Evolutionary conservation across 768 basidiomycete genomes (phyloP).

Genomic region (Psilocybe subaeruginosa): DNA sequence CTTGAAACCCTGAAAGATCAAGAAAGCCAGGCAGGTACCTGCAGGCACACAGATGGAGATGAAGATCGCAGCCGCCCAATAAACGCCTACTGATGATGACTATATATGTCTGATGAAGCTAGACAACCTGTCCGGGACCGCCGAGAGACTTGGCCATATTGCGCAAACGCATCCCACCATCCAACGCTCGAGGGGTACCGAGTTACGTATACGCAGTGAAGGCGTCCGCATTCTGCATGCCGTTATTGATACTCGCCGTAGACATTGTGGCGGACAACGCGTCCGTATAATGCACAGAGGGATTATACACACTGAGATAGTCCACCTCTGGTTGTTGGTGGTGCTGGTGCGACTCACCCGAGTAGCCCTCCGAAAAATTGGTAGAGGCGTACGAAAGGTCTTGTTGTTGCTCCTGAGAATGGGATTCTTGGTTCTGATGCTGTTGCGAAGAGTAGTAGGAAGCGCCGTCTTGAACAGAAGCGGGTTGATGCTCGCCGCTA

Average conservation of each 20-base stretch:
- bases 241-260: slow-evolving; percentile 20
- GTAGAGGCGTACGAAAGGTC: slow-evolving; percentile 12
- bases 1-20: not conserved
- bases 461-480: slow-evolving; percentile 13
- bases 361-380: slow-evolving; percentile 12
- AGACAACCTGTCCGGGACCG: not conserved
- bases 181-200: not conserved
- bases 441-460: slow-evolving; percentile 13
- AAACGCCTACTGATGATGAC: not conserved
- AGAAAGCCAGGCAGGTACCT: not conserved
- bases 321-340: slow-evolving; percentile 16
- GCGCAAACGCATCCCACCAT: not conserved
- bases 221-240: slow-evolving; percentile 23
- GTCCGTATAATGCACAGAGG: slow-evolving; percentile 16
- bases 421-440: slow-evolving; percentile 13
- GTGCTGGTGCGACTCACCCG: slow-evolving; percentile 15
- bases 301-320: slow-evolving; percentile 13
- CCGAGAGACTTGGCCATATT: not conserved
- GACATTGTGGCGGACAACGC: slow-evolving; percentile 10
- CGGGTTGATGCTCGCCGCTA: slow-evolving; percentile 14
- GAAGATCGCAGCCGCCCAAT: not conserved
- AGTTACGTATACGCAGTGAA: slow-evolving; percentile 21
- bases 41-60: not conserved
- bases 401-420: slow-evolving; percentile 10
- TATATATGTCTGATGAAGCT: not conserved